A percentile compares a stretch with the other conserved stretches of the same genome.
Evolutionary conservation across 2,329 filamentous ascomycete species (phyloP).

Genomic region (Monosporascus sp.): DNA sequence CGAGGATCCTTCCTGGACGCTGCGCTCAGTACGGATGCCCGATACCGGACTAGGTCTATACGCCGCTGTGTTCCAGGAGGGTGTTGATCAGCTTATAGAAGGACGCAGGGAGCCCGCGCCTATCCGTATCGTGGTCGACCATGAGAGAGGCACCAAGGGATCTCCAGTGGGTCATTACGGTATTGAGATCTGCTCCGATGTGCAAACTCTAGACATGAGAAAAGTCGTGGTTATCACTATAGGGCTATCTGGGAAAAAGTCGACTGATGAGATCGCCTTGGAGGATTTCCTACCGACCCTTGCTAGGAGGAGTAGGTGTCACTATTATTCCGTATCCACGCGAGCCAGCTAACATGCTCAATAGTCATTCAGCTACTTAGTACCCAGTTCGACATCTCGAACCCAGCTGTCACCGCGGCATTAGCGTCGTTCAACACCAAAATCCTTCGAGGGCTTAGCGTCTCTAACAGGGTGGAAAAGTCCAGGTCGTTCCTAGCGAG

Average conservation of each 20-base stretch:
- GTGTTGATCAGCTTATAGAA: slow-evolving; percentile 54
- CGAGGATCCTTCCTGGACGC: slow-evolving; percentile 74
- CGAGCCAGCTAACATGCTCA: slow-evolving; percentile 27
- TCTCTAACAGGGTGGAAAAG: slow-evolving; percentile 59
- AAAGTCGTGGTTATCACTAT: slow-evolving; percentile 46
- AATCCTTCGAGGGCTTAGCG: slow-evolving; percentile 63
- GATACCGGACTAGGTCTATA: slow-evolving; percentile 56
- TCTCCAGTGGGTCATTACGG: slow-evolving; percentile 62
- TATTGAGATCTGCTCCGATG: slow-evolving; percentile 65
- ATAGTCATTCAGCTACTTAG: slow-evolving; percentile 68
- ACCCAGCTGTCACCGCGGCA: slow-evolving; percentile 58
- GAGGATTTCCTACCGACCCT: slow-evolving; percentile 72
- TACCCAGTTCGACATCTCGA: slow-evolving; percentile 63
- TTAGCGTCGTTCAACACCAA: slow-evolving; percentile 76
- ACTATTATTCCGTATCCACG: background rate
- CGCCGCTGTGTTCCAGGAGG: slow-evolving; percentile 69
- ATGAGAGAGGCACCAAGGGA: slow-evolving; percentile 60
- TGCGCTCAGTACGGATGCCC: slow-evolving; percentile 62
- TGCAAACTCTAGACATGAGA: slow-evolving; percentile 49
- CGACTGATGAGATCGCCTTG: slow-evolving; percentile 66
- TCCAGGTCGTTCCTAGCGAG: slow-evolving; percentile 65
- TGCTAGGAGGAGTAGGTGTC: slow-evolving; percentile 61
- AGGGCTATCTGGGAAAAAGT: slow-evolving; percentile 66
- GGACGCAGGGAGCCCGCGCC: slow-evolving; percentile 63
- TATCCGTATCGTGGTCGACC: slow-evolving; percentile 69